These are phyloP conservation scores for Colletotrichum somersetense DNA, from an alignment of 2,329 filamentous ascomycete species.

Conservation along the genomic window DNA sequence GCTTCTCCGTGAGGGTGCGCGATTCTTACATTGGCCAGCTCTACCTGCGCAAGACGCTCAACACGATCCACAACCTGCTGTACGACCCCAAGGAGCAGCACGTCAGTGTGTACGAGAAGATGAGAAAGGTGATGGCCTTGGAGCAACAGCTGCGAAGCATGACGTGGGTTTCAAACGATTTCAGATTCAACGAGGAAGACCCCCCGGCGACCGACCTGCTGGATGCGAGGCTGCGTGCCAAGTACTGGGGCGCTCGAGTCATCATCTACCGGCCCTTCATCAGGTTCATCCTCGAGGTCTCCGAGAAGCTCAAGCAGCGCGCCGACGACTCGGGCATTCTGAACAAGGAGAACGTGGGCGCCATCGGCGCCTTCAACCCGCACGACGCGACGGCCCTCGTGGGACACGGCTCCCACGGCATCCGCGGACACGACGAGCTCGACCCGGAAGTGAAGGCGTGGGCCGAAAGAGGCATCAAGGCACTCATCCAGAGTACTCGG, in stretches of 20 bases:
- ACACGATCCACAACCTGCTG: constrained; percentile 70
- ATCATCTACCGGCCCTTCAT: constrained; percentile 88
- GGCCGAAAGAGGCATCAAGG: constrained; percentile 74
- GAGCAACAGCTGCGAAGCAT: constrained; percentile 46
- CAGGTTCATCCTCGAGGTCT: constrained; percentile 66
- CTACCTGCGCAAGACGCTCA: constrained; percentile 74
- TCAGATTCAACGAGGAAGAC: constrained; percentile 74
- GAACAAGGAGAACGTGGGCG: constrained; percentile 51
- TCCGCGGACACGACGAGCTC: constrained; percentile 44
- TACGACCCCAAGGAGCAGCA: constrained; percentile 60
- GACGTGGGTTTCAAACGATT: constrained; percentile 63
- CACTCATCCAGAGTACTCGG: constrained; percentile 85
- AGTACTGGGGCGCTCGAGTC: constrained; percentile 93
- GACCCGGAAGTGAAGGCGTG: constrained; percentile 53
- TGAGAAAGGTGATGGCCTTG: constrained; percentile 57
- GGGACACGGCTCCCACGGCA: constrained; percentile 40
- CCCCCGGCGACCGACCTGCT: constrained; percentile 82
- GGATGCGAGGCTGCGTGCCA: constrained; percentile 85
- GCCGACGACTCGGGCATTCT: constrained; percentile 23
- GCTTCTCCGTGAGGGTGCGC: constrained; percentile 62
- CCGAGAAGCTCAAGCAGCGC: constrained; percentile 51
- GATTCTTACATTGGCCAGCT: constrained; percentile 74
- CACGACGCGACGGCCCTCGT: constrained; percentile 19
- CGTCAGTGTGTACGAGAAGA: constrained; percentile 52
- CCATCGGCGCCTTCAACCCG: constrained; percentile 50